Evolutionary conservation across 805 yeast genomes (phyloP).

Genomic region (Blastobotrys peoriensis): DNA sequence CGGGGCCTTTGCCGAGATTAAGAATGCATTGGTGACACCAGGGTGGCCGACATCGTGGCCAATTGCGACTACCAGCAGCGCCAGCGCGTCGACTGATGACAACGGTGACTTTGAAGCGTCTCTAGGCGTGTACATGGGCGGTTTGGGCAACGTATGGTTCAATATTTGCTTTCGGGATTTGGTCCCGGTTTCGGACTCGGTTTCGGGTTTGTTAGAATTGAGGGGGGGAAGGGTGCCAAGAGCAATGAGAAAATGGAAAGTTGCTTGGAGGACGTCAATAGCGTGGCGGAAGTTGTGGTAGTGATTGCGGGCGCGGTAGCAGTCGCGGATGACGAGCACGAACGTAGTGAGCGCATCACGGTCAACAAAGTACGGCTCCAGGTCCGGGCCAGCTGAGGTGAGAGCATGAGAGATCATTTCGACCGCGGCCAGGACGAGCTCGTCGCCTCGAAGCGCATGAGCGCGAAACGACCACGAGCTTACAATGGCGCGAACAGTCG

Average conservation of each 20-base stretch:
- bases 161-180: neutral
- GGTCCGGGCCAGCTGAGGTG: constrained; percentile 4
- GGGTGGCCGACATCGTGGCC: constrained; percentile 98
- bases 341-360: constrained; percentile 49
- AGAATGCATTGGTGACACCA: constrained; percentile 79
- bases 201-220: neutral
- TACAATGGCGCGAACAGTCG: neutral
- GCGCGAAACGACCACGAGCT: constrained; percentile 61
- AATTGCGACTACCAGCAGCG: constrained; percentile 70
- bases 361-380: neutral
- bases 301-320: constrained; percentile 78
- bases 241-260: constrained; percentile 52
- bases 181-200: neutral
- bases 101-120: constrained; percentile 8
- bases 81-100: constrained; percentile 43
- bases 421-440: constrained; percentile 54
- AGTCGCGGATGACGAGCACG: constrained; percentile 62
- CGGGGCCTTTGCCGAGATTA: constrained; percentile 54
- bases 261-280: constrained; percentile 89
- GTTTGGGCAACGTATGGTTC: neutral
- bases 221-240: constrained; percentile 26
- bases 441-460: constrained; percentile 58
- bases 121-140: neutral
- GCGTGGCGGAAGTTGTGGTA: constrained; percentile 97
- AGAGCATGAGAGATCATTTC: constrained; percentile 45